A percentile compares a stretch with the other conserved stretches of the same genome.
Evolutionary conservation across 257 asterid genomes (phyloP).

Genomic region (Lavandula angustifolia): DNA sequence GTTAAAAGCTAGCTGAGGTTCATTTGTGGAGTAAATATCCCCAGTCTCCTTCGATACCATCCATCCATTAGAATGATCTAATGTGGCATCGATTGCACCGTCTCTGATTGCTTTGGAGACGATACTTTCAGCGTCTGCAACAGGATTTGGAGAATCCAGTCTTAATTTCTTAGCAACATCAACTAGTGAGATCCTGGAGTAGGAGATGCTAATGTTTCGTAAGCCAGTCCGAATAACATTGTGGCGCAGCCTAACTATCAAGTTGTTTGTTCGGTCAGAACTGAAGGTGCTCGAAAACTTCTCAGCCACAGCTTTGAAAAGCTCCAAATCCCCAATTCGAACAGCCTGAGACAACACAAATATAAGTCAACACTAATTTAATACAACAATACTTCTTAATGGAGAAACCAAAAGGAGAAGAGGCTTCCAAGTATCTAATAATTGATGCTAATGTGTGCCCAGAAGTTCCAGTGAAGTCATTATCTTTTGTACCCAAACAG

Average conservation of each 20-base stretch:
- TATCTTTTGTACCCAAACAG: background rate
- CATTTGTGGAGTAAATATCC: constrained; percentile 76
- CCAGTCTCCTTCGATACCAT: constrained; percentile 74
- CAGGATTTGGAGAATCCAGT: constrained; percentile 58
- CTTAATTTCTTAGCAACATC: constrained; percentile 75
- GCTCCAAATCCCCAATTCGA: constrained; percentile 71
- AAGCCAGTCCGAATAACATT: constrained; percentile 72
- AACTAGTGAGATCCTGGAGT: constrained; percentile 59
- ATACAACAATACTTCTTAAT: too few relatives aligned
- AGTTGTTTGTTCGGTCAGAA: constrained; percentile 61
- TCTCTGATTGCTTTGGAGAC: constrained; percentile 78
- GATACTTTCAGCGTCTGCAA: constrained; percentile 70
- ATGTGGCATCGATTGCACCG: constrained; percentile 74
- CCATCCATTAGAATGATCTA: constrained; percentile 74
- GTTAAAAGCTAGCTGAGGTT: constrained; percentile 72
- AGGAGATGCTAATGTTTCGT: constrained; percentile 68
- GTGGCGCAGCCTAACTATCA: constrained; percentile 75
- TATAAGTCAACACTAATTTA: constrained; percentile 5
- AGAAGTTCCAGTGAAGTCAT: too few relatives aligned
- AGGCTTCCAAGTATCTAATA: too few relatives aligned
- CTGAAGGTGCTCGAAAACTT: constrained; percentile 58
- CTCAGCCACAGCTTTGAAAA: constrained; percentile 62
- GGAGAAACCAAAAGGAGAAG: too few relatives aligned
- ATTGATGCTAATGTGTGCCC: too few relatives aligned
- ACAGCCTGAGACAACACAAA: constrained; percentile 54